phyloP scores from a whole-genome alignment of 345 rosid species.

The Populus ilicifolia region DNA sequence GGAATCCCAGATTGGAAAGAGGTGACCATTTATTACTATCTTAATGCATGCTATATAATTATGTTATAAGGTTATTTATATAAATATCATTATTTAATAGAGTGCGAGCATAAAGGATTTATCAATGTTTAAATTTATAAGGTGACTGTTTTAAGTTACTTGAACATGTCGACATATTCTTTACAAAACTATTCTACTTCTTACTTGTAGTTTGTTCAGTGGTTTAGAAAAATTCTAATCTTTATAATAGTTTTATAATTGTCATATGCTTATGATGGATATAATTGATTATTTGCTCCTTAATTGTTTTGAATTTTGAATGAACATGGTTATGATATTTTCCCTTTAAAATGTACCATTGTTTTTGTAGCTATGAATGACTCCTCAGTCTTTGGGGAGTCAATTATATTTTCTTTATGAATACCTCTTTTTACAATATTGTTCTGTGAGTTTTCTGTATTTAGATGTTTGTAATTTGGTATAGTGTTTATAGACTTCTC shows the following conservation, averaged over 20 bases:
- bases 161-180: neutral
- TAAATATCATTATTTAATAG: conserved; percentile 9
- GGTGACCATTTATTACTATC: conserved; percentile 77
- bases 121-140: neutral
- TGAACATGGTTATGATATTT: neutral
- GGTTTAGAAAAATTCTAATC: neutral
- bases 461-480: neutral
- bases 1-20: conserved; percentile 99
- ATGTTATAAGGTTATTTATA: conserved; percentile 17
- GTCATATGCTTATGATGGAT: neutral
- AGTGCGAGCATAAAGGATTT: neutral
- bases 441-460: neutral
- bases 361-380: neutral
- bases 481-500: neutral
- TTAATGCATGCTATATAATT: conserved; percentile 35
- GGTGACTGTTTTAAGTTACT: neutral
- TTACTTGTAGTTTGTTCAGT: neutral
- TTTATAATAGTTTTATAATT: neutral
- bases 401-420: neutral
- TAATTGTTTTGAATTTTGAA: neutral
- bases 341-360: neutral
- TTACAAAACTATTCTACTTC: neutral
- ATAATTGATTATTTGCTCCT: neutral
- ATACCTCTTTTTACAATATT: neutral
- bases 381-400: neutral